These are phyloP conservation scores for Aspergillus sclerotialis DNA, from an alignment of 2,329 filamentous ascomycete species.

Conservation along the genomic window DNA sequence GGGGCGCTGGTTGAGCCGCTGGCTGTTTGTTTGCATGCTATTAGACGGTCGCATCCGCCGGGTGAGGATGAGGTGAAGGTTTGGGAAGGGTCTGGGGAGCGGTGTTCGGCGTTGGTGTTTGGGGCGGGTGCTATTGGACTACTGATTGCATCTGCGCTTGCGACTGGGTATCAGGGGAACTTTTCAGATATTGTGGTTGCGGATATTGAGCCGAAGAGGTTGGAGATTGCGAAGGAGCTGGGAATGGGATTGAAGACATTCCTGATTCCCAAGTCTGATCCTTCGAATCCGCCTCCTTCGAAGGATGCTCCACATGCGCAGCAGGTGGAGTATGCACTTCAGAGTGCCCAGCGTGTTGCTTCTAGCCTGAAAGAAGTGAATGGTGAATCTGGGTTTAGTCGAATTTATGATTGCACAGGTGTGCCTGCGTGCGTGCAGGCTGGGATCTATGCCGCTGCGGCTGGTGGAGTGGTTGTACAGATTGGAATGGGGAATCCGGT, in stretches of 20 bases:
- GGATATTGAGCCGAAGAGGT: conserved; percentile 52
- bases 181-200: conserved; percentile 52
- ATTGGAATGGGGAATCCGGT: conserved; percentile 52
- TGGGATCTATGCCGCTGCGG: conserved; percentile 38
- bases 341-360: conserved; percentile 32
- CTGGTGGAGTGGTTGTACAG: conserved; percentile 48
- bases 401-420: conserved; percentile 42
- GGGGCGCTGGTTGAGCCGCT: conserved; percentile 56
- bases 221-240: conserved; percentile 47
- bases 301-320: conserved; percentile 25
- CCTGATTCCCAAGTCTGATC: conserved; percentile 27
- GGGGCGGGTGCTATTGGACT: conserved; percentile 57
- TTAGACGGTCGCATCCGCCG: conserved; percentile 47
- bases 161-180: conserved; percentile 40
- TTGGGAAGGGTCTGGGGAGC: conserved; percentile 33
- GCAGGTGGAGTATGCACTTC: conserved; percentile 25
- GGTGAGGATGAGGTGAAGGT: conserved; percentile 26
- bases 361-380: conserved; percentile 20
- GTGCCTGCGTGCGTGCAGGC: conserved; percentile 39
- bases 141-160: conserved; percentile 52
- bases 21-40: conserved; percentile 55
- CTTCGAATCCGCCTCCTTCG: conserved; percentile 21
- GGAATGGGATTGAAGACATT: conserved; percentile 29
- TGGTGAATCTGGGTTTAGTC: conserved; percentile 29
- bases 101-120: conserved; percentile 49